Conservation (phyloP, 106 monocot species). For the Dendrobium chrysotoxum region DNA sequence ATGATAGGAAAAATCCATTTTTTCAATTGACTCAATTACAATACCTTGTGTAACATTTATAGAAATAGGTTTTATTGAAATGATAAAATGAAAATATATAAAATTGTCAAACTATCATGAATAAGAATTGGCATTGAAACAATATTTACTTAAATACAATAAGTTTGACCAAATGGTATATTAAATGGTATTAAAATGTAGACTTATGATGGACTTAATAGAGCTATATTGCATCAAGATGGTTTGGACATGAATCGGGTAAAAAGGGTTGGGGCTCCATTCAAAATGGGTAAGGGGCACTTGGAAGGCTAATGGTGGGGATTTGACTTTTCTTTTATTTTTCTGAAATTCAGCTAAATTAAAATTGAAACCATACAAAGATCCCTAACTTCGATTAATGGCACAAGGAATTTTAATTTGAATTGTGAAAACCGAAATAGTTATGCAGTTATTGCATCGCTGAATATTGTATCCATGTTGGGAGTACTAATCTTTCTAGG, state of each 20-base stretch:
- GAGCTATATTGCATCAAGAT: background rate
- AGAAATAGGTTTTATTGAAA: no score
- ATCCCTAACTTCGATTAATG: background rate
- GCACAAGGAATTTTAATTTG: background rate
- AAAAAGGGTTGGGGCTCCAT: background rate
- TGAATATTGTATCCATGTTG: background rate
- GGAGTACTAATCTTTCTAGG: background rate
- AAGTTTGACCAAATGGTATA: no score
- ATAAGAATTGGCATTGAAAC: no score
- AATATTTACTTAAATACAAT: no score
- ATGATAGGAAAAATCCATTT: no score
- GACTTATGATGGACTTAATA: background rate
- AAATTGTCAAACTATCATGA: no score
- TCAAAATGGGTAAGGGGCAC: background rate
- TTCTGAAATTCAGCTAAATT: background rate
- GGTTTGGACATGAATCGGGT: background rate
- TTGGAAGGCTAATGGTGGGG: background rate
- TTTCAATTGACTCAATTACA: no score
- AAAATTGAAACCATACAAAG: background rate
- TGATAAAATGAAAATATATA: no score
- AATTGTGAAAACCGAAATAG: background rate
- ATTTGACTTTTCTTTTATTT: background rate
- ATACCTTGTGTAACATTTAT: no score
- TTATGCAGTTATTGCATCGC: background rate
- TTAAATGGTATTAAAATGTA: no score